Evolutionary conservation across 2,329 filamentous ascomycete genomes (phyloP).

Genomic region (Sarocladium brachiariae): DNA sequence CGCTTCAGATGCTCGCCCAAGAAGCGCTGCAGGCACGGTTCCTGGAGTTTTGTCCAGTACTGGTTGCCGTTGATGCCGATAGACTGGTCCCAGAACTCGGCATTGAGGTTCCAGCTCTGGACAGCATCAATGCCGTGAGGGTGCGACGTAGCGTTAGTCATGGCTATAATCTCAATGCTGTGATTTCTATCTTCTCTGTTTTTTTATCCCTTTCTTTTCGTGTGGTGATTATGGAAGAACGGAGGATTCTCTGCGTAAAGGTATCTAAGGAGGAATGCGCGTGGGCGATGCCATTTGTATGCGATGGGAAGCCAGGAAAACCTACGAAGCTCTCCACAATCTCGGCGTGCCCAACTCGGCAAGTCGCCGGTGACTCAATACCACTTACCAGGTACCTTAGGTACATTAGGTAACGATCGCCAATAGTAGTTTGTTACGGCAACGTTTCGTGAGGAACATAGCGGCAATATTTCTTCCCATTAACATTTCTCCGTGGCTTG

Average conservation of each 20-base stretch:
- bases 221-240: too few species aligned
- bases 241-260: too few species aligned
- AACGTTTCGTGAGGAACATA: too few species aligned
- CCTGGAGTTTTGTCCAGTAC: conserved; percentile 36
- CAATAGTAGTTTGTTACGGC: too few species aligned
- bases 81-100: conserved; percentile 33
- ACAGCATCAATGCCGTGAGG: conserved; percentile 15
- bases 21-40: conserved; percentile 32
- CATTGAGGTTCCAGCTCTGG: conserved; percentile 33
- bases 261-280: too few species aligned
- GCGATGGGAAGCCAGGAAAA: background rate
- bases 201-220: too few species aligned
- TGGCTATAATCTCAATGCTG: too few species aligned
- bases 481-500: too few species aligned
- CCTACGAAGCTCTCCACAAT: background rate
- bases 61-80: conserved; percentile 35
- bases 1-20: conserved; percentile 17
- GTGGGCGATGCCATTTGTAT: background rate
- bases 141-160: background rate
- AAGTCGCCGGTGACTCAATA: conserved; percentile 1
- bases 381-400: too few species aligned
- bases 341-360: background rate
- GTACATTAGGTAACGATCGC: too few species aligned
- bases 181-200: too few species aligned
- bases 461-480: too few species aligned